phyloP scores from a whole-genome alignment of 2,329 filamentous ascomycete genomes.

The Pseudocercospora vitis region DNA sequence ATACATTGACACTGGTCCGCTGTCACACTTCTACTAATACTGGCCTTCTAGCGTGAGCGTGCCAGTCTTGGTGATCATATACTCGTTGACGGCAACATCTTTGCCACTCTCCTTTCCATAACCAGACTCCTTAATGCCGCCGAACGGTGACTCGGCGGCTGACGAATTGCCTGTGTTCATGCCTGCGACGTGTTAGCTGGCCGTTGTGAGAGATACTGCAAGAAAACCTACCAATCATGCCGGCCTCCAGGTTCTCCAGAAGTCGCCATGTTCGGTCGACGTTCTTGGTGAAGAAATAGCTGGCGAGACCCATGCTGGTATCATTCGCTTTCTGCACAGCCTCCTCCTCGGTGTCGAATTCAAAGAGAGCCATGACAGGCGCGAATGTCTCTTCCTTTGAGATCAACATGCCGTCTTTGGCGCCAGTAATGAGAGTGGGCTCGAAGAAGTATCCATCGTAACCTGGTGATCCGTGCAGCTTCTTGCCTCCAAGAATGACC shows the following conservation, averaged over 20 bases:
- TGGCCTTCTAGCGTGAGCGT: conserved; percentile 61
- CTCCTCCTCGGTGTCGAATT: conserved; percentile 66
- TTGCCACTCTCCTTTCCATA: conserved; percentile 69
- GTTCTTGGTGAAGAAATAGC: conserved; percentile 68
- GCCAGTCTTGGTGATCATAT: conserved; percentile 63
- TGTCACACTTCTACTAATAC: conserved; percentile 40
- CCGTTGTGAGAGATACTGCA: neutral
- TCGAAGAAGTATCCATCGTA: conserved; percentile 67
- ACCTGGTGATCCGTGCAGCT: conserved; percentile 41
- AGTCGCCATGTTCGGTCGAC: conserved; percentile 65
- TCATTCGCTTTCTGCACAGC: conserved; percentile 61
- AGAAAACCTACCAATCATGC: conserved; percentile 62
- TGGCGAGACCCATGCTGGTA: conserved; percentile 64
- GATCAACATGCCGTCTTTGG: conserved; percentile 59
- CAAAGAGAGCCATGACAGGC: conserved; percentile 63
- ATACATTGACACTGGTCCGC: neutral
- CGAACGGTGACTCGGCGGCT: conserved; percentile 66
- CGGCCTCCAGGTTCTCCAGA: conserved; percentile 66
- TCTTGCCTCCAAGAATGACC: conserved; percentile 61
- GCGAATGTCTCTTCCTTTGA: conserved; percentile 64
- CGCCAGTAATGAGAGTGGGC: conserved; percentile 63
- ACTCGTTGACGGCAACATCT: conserved; percentile 64
- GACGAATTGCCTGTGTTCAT: conserved; percentile 58
- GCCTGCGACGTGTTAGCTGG: neutral
- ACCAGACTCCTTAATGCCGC: conserved; percentile 66